Base-by-base conservation (phyloP, 305 asterid species). In the Fraxinus sp. region DNA sequence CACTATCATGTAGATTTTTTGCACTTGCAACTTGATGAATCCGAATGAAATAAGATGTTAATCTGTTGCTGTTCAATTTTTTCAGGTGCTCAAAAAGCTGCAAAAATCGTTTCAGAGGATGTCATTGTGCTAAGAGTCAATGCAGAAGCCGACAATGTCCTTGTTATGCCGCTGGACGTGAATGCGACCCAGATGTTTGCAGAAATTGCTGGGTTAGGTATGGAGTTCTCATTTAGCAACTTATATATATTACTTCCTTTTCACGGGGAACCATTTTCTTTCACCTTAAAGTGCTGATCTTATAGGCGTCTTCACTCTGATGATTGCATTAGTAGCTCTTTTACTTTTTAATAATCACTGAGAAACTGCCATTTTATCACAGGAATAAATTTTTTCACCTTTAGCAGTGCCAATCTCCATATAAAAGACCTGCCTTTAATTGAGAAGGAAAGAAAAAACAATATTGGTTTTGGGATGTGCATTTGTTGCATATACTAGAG, bases 161-260 rank as follows among this genome's bases (percentile, higher is more conserved):
- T 28, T 97, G 99, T 87, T 97, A 93, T 91, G 99, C 98, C 79
- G 98, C 98, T 82, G 98, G 98, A 22, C 98, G 98, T 62, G 98
- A 97, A 90, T 97, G 99, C 72, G 99, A 97, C 86, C 98, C 99
- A 6, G 99, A 97, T 90, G 99, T 97, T 87, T 97, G 99, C 92
- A 90, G 98, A 80, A 93, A 97, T 86, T 97, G 99, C 85, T 97
- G 99, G 99, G 92, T 95, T 81, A 95, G 99, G 99, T 96, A 91
- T 81, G 77, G 64, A 81, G 20, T 84, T 85, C 78, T 84, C 81
- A 41, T 39, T 10, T 30, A 72, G 81, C 3, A 28, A 68, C 75
- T 16, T 26, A 28, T 4, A 68, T 28, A 68, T 68, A 13, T 28
- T 26, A 28, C 75, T 26, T 4, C 33, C n/a, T 68, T 68, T 26